Evolutionary conservation across 192 early-diverging fungal species (phyloP).

Genomic region (Coemansia sp.): DNA sequence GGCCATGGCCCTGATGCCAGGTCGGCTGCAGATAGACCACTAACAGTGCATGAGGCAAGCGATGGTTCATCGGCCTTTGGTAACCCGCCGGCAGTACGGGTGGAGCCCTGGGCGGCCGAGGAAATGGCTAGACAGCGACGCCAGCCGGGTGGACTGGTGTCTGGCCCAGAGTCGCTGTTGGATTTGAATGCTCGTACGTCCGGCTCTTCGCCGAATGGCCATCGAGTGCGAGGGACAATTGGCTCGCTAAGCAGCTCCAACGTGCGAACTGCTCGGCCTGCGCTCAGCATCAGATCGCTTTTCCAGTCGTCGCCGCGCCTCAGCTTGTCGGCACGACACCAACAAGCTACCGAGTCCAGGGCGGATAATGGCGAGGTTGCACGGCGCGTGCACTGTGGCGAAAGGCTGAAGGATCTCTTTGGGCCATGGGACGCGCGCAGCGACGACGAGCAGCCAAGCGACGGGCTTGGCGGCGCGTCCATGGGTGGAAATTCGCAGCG

Average conservation of each 20-base stretch:
- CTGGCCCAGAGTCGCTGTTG: too few species aligned
- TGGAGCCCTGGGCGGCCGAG: neutral
- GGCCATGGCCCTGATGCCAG: neutral
- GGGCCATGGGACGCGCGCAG: conserved; percentile 22
- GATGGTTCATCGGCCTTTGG: too few species aligned
- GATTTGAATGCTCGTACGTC: too few species aligned
- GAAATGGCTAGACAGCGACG: neutral
- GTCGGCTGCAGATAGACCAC: neutral
- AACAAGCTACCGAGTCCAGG: neutral
- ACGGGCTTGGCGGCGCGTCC: neutral
- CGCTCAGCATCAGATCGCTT: conserved; percentile 40
- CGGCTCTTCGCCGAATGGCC: neutral
- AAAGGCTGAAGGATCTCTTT: conserved; percentile 39
- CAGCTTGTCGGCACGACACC: neutral
- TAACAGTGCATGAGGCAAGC: neutral
- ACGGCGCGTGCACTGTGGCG: conserved; percentile 31
- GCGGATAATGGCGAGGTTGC: conserved; percentile 20
- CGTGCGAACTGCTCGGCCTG: neutral
- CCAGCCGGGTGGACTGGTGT: neutral
- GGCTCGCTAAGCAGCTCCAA: conserved; percentile 10
- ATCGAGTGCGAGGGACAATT: conserved; percentile 4
- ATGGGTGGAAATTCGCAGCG: conserved; percentile 4
- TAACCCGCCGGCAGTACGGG: too few species aligned
- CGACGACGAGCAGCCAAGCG: neutral
- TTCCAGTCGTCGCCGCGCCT: conserved; percentile 14